Evolutionary conservation across 768 basidiomycete genomes (phyloP).

Genomic region (Scleroderma bovista): DNA sequence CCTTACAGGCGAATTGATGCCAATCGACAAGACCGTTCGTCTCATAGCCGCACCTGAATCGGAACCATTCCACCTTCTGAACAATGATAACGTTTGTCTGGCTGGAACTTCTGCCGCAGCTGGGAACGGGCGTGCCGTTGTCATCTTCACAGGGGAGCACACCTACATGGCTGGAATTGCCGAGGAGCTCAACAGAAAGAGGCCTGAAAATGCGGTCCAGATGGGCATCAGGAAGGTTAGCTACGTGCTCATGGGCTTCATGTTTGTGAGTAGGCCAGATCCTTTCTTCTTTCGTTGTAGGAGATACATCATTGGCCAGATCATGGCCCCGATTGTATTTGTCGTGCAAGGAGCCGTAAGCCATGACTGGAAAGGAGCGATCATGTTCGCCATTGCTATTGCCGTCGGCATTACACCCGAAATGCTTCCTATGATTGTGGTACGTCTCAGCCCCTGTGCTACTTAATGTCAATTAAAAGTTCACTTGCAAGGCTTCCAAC

Average conservation of each 20-base stretch:
- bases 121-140: constrained; percentile 27
- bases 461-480: constrained; percentile 11
- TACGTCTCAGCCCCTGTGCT: constrained; percentile 6
- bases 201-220: constrained; percentile 31
- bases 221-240: constrained; percentile 29
- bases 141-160: constrained; percentile 27
- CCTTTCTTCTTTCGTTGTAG: neutral
- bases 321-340: constrained; percentile 28
- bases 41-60: constrained; percentile 9
- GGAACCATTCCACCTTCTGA: constrained; percentile 23
- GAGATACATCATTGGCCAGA: constrained; percentile 5
- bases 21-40: constrained; percentile 27
- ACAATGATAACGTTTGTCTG: constrained; percentile 29
- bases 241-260: constrained; percentile 27
- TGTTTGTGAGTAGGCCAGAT: constrained; percentile 16
- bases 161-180: constrained; percentile 34
- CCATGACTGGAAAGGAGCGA: constrained; percentile 26
- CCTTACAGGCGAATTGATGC: constrained; percentile 32
- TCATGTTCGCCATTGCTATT: constrained; percentile 27
- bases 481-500: constrained; percentile 49
- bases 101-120: constrained; percentile 31
- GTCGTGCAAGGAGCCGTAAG: constrained; percentile 27
- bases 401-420: constrained; percentile 29
- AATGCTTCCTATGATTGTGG: constrained; percentile 31
- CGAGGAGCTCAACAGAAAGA: constrained; percentile 25